phyloP scores from a whole-genome alignment of 1,139 yeast species.

The Scheffersomyces quercinus region DNA sequence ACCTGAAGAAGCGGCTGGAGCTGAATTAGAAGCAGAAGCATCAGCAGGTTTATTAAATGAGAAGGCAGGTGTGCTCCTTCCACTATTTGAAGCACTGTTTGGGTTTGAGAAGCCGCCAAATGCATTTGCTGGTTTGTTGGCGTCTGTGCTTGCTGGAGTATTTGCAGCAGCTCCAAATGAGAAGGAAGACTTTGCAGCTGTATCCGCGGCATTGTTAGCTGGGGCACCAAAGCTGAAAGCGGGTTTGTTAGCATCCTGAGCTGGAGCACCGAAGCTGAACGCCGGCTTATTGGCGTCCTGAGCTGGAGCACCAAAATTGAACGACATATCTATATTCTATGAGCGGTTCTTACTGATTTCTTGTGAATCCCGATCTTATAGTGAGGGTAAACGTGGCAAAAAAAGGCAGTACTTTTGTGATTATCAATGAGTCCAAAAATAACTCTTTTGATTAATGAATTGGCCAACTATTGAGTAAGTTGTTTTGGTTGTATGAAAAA shows the following conservation, averaged over 20 bases:
- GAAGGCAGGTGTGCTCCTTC: neutral
- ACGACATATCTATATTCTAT: neutral
- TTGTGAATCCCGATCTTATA: too few relatives aligned
- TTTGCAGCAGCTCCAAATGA: conserved; percentile 9
- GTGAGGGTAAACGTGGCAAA: too few relatives aligned
- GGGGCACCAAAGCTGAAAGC: conserved; percentile 1
- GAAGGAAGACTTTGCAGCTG: conserved; percentile 3
- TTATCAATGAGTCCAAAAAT: too few relatives aligned
- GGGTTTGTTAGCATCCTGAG: neutral
- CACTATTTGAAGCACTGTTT: neutral
- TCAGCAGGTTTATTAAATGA: neutral
- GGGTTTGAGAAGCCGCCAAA: neutral
- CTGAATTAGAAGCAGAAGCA: neutral
- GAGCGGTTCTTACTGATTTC: too few relatives aligned
- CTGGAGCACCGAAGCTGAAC: conserved; percentile 1
- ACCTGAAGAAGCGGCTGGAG: conserved; percentile 5
- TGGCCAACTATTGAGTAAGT: too few relatives aligned
- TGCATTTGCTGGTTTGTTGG: neutral
- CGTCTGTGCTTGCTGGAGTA: neutral
- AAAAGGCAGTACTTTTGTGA: too few relatives aligned
- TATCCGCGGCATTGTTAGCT: neutral
- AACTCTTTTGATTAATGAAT: too few relatives aligned
- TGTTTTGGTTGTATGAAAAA: too few relatives aligned
- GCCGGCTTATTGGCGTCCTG: neutral
- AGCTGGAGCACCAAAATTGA: conserved; percentile 3